Evolutionary conservation across 164 flowering plant species (phyloP).

Genomic region (Tetrastigma voinierianum): DNA sequence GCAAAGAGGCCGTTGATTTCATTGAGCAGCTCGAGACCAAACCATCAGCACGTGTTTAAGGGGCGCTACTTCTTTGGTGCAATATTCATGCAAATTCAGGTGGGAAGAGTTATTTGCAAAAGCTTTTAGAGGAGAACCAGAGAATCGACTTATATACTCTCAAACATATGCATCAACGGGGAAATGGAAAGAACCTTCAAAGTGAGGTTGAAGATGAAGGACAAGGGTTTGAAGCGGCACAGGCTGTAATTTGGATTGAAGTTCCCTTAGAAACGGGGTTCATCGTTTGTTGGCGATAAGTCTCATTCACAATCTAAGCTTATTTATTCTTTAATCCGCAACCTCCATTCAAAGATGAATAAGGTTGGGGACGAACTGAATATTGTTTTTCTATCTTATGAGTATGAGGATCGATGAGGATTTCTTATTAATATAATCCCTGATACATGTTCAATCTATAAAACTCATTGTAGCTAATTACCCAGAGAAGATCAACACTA

Average conservation of each 20-base stretch:
- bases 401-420: no score
- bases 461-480: no score
- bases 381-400: constrained; percentile 6
- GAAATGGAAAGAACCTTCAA: constrained; percentile 33
- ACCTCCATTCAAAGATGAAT: constrained; percentile 32
- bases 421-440: no score
- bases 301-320: constrained; percentile 22
- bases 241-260: constrained; percentile 45
- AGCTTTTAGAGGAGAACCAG: constrained; percentile 13
- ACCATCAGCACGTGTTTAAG: constrained; percentile 19
- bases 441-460: no score
- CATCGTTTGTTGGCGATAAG: constrained; percentile 33
- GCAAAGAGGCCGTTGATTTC: constrained; percentile 25
- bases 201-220: constrained; percentile 34
- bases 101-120: constrained; percentile 28
- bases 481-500: no score
- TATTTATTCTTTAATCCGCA: constrained; percentile 18
- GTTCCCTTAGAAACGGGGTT: constrained; percentile 26
- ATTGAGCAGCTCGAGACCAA: constrained; percentile 18
- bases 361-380: constrained; percentile 7
- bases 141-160: constrained; percentile 22
- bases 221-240: constrained; percentile 32
- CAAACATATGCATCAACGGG: constrained; percentile 32
- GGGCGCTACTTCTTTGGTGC: constrained; percentile 39
- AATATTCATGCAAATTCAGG: constrained; percentile 21